Percentiles rank a stretch among this genome's conserved stretches.
These are phyloP conservation scores for Trametes meyenii DNA, from an alignment of 768 basidiomycete genomes.

Conservation along the genomic window DNA sequence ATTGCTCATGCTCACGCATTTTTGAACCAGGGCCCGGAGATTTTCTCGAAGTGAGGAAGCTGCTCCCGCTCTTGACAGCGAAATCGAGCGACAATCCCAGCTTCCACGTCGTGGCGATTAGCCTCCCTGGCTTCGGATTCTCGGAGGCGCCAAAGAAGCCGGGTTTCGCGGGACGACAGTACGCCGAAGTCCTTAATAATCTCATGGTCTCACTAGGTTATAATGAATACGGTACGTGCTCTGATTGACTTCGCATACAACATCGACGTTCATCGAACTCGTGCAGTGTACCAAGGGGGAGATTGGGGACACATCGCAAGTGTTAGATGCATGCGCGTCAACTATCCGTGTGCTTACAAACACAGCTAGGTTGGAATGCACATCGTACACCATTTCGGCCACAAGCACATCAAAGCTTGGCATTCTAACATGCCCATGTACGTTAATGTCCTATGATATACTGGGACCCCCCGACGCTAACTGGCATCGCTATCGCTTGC, in stretches of 20 bases:
- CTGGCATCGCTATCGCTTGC: neutral
- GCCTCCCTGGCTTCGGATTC: constrained; percentile 65
- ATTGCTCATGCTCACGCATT: neutral
- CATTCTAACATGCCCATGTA: constrained; percentile 53
- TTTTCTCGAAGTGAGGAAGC: constrained; percentile 58
- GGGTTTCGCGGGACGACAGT: constrained; percentile 53
- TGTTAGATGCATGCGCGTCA: neutral
- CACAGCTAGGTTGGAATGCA: constrained; percentile 37
- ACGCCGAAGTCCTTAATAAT: constrained; percentile 49
- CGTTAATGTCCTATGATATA: constrained; percentile 12
- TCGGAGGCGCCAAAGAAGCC: constrained; percentile 56
- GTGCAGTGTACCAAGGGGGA: constrained; percentile 50
- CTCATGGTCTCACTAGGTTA: constrained; percentile 36
- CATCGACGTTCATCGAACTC: constrained; percentile 15
- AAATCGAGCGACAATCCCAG: constrained; percentile 47
- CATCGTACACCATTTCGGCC: constrained; percentile 41
- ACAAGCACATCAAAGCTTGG: constrained; percentile 51
- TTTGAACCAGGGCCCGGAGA: constrained; percentile 57
- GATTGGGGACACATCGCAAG: constrained; percentile 49
- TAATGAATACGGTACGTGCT: constrained; percentile 27
- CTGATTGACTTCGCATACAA: neutral
- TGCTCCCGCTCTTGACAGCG: constrained; percentile 54
- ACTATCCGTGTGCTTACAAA: neutral
- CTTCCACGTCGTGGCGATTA: constrained; percentile 64
- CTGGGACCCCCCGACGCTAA: neutral